Conservation (phyloP, 2,329 filamentous ascomycete genomes). For the Cryphonectria parasitica region DNA sequence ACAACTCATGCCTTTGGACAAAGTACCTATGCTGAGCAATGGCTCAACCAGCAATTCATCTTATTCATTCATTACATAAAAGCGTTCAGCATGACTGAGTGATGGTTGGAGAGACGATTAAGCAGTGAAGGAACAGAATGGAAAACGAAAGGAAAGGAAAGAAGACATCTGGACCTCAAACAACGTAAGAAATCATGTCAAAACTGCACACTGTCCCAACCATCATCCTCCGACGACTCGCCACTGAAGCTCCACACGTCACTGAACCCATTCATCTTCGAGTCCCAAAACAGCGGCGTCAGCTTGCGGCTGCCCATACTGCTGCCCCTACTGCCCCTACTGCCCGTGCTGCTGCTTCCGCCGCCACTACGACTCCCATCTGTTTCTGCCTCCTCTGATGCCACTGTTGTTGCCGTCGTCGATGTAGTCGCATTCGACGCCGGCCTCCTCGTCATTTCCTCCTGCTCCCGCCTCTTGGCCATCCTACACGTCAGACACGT, state of each 20-base stretch:
- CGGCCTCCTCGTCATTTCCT: neutral
- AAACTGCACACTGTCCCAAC: neutral
- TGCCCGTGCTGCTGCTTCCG: neutral
- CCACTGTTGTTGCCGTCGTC: neutral
- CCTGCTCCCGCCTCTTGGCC: neutral
- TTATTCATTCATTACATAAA: neutral
- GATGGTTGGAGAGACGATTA: neutral
- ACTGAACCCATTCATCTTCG: neutral
- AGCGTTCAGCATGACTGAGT: neutral
- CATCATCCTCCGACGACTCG: neutral
- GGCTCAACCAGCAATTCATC: neutral
- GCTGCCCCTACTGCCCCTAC: too few relatives aligned
- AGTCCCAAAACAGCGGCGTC: constrained; percentile 10
- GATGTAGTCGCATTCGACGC: too few relatives aligned
- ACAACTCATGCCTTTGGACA: neutral
- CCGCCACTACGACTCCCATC: neutral
- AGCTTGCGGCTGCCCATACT: neutral
- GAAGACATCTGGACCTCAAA: neutral
- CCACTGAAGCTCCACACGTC: neutral
- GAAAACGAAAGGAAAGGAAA: too few relatives aligned
- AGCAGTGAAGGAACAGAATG: neutral
- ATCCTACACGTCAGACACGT: constrained; percentile 10
- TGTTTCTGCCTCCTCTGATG: neutral
- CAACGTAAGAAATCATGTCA: neutral
- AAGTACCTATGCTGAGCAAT: neutral